phyloP scores from a whole-genome alignment of 2,329 filamentous ascomycete genomes.

The Fusarium albidum region DNA sequence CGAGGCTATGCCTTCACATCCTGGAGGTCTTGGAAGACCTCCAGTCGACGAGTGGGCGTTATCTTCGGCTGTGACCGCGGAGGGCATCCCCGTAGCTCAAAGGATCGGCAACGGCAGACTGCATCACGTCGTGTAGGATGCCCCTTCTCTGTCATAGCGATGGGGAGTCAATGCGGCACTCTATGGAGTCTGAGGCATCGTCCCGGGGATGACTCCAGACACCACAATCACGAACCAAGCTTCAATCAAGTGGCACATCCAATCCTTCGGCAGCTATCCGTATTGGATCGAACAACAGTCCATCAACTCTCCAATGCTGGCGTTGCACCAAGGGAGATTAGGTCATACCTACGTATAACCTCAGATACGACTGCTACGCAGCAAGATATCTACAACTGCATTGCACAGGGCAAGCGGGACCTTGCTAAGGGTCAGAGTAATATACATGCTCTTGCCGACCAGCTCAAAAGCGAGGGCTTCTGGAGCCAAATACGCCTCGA shows the following conservation, averaged over 20 bases:
- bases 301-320: background rate
- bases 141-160: constrained; percentile 6
- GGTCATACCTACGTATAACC: background rate
- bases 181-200: background rate
- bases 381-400: constrained; percentile 8
- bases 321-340: constrained; percentile 4
- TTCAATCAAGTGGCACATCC: background rate
- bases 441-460: background rate
- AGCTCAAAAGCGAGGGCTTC: background rate
- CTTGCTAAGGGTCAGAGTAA: background rate
- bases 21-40: background rate
- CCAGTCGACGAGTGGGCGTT: background rate
- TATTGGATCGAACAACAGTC: background rate
- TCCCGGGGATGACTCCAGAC: background rate
- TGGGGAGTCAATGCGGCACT: background rate
- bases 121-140: constrained; percentile 1
- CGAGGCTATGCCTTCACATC: constrained; percentile 1
- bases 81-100: background rate
- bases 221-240: constrained; percentile 8
- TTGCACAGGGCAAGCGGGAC: background rate
- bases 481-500: too few relatives aligned
- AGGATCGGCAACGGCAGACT: background rate
- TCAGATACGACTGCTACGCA: background rate
- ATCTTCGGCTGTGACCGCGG: background rate
- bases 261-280: background rate